A percentile compares a stretch with the other conserved stretches of the same genome.
phyloP scores from a whole-genome alignment of 2,329 filamentous ascomycete genomes.

The Pestalotiopsis sp. region DNA sequence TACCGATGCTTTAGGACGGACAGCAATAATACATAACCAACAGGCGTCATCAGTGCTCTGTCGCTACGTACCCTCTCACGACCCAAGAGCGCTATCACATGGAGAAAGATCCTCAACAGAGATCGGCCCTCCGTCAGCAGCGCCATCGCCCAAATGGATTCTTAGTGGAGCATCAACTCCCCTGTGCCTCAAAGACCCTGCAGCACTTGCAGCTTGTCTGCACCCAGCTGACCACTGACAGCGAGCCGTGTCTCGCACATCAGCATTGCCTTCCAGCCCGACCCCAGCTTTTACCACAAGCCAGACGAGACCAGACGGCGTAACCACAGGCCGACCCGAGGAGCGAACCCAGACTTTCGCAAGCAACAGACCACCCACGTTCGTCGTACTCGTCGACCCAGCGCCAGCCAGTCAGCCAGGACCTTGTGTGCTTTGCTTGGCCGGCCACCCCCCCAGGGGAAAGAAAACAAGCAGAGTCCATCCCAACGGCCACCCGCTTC shows the following conservation, averaged over 20 bases:
- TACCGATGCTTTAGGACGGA: neutral
- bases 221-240: constrained; percentile 8
- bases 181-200: constrained; percentile 9
- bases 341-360: neutral
- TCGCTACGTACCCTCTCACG: neutral
- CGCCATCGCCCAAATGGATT: neutral
- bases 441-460: neutral
- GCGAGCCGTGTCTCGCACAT: constrained; percentile 7
- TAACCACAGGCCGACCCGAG: neutral
- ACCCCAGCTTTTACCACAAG: constrained; percentile 5
- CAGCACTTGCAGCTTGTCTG: constrained; percentile 5
- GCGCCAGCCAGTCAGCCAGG: neutral
- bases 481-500: constrained; percentile 7
- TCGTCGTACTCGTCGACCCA: neutral
- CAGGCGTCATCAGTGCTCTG: neutral
- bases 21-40: neutral
- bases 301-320: too few species aligned
- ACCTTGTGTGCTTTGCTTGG: neutral
- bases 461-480: neutral
- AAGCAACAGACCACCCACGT: neutral
- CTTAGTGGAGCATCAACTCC: neutral
- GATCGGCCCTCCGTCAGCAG: constrained; percentile 6
- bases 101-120: constrained; percentile 6
- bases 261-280: neutral
- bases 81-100: constrained; percentile 1